Base-by-base conservation (phyloP, 495 filamentous ascomycete genomes). In the Penicillium longicatenatum region DNA sequence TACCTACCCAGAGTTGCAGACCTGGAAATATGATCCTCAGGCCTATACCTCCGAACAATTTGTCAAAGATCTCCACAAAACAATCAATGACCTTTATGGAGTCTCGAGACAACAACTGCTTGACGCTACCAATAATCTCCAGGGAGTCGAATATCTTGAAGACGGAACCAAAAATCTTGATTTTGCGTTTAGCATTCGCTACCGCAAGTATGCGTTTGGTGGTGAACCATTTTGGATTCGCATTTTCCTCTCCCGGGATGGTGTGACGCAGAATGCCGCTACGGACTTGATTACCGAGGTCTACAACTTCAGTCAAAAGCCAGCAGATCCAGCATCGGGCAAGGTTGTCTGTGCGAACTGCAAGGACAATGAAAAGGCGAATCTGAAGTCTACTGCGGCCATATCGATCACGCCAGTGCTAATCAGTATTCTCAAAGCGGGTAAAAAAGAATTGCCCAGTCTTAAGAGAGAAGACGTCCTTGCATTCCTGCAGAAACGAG, bases 1-100 rank as follows among this genome's bases (percentile, higher is more conserved):
- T 61, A 77, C 75, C 11, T 82, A 82, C 59, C 79, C 80, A 0
- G 80, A 82, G 60, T 62, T 79, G 16, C 52, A 66, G 12, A 70
- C 73, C 47, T 75, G 74, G 74, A 51, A 56, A 6, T 43, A 52
- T 31, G 19, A 52, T 60, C 52, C 26, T 43, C 63, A 5, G 42
- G 57, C 19, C 31, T 67, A 41, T 46, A 54, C 0, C 17, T 12
- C 19, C 2, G 42, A 11, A 12, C 61, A 63, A 9, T 59, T 77
- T 10, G 55, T 55, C 19, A 26, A 52, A 4, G 70, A 75, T 19
- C 64, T 75, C 29, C 57, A 59, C 37, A 59, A 66, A 2, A 59
- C 60, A 2, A 60, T 79, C 29, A 72, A 76, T 26, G 54, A 57
- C 0, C 67, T 79, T 6, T 80, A 80, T 55, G 58, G 58, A 20